Base-by-base conservation (phyloP, 192 early-diverging fungal genomes). In the Jimgerdemannia lactiflua region DNA sequence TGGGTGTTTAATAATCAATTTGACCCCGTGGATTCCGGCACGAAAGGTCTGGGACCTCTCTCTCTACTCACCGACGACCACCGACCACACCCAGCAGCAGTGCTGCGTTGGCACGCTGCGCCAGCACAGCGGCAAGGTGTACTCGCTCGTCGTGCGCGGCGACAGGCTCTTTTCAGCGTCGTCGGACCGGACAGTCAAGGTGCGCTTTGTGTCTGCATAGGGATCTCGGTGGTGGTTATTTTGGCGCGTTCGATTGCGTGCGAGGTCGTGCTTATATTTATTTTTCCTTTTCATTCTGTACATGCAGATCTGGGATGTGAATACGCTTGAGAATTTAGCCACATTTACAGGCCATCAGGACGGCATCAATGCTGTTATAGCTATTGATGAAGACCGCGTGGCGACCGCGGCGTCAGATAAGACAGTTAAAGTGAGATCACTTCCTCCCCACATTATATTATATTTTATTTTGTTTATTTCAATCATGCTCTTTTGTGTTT, bases 301-400 rank as follows among this genome's bases (percentile, higher is more conserved):
- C 67, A 19, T 39, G 9, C 67, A 39, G 67, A 18, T 68, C 4
- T 89, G 88, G 86, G 79, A 87, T 65, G 72, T 79, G 3, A 75
- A 82, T 59, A 83, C 80, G 14, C 73, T 89, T 1, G 79, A 78
- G 64, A 86, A 84, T 70, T 71, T 86, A 1, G 80, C 83, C 1
- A 87, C 87, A 3, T 85, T 90, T 66, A 75, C 80, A 41, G 89
- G 87, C 0, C 89, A 90, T 71, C 71, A 77, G 3, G 86, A 88
- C 14, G 84, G 87, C 4, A 83, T 90, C 70, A 90, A 90, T 43
- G 82, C 83, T 49, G 49, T 90, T 39, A 80, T 82, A 10, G 74
- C 83, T 4, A 65, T 87, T 44, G 82, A 66, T 0, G 81, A 84
- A 66, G 76, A 75, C 54, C 79, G 70, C 40, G 59, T 86, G 43